Evolutionary conservation across 176 grass and related monocot species (phyloP), one percentile per base, ranked within the genome.

Genomic region (Puya raimondii): DNA sequence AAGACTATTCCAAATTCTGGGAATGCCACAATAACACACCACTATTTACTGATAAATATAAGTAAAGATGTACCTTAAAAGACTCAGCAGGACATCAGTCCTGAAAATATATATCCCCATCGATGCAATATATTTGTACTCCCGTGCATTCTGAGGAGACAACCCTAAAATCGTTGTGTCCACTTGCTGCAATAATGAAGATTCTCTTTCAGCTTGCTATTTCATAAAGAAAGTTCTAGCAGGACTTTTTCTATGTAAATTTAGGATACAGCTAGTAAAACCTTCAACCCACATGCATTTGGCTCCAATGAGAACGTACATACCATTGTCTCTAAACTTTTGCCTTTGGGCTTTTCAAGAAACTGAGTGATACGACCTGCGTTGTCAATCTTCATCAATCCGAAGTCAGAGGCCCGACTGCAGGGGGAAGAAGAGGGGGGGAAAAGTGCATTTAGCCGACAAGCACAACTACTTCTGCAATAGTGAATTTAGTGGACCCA

Each of bases 91-190:
- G 26, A 85, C 82, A 70, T 92, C 82, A 52, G 85, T 88, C 71
- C 73, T 88, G 76, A 92, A 92, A 67, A 82, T 72, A 75, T 92
- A 92, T 72, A 92, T 85, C 61, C 89, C 89, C 89, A 92, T 92
- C 61, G 89, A 92, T 49, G 89, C 89, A 69, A 88, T 88, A 70
- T 92, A 92, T 66, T 80, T 78, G 74, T 88, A 54, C 20, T 15
- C 71, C 18, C 67, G 49, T 66, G 82, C 79, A 22, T 78, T 33
- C 70, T 88, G 71, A 23, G 79, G 85, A 66, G 75, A 26, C 64
- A 85, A 82, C 48, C 89, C 83, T 17, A 92, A 81, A 25, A 69
- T 73, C 49, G 70, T 50, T 57, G 74, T 79, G 50, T 92, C 70
- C 48, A 92, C 70, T 83, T 88, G 79, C 89, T 92, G 69, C 78